Conservation (phyloP, 805 yeast species). For the Cyberlindnera maclurae region DNA sequence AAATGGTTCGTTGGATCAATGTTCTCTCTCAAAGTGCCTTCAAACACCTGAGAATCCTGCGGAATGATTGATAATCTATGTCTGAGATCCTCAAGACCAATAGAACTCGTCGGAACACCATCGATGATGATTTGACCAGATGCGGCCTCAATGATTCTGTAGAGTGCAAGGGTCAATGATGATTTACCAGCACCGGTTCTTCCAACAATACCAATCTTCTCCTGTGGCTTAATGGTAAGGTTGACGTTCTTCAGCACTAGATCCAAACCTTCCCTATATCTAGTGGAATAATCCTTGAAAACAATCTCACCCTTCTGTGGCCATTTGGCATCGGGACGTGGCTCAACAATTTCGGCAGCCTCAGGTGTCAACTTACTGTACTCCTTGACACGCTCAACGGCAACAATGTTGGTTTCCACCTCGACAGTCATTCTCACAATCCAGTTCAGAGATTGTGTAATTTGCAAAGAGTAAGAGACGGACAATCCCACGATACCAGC, state of each 20-base stretch:
- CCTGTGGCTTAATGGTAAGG: constrained; percentile 59
- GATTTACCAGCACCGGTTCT: constrained; percentile 97
- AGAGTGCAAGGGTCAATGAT: constrained; percentile 74
- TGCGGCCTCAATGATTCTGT: constrained; percentile 76
- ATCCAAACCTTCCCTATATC: constrained; percentile 77
- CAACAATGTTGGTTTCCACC: constrained; percentile 94
- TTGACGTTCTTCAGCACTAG: constrained; percentile 65
- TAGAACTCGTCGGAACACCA: constrained; percentile 51
- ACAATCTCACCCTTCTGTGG: constrained; percentile 63
- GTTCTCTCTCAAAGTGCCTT: constrained; percentile 79
- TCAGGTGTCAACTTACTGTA: constrained; percentile 76
- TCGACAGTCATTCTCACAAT: constrained; percentile 98
- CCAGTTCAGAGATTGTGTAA: constrained; percentile 94
- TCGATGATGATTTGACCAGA: constrained; percentile 69
- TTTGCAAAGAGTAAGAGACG: constrained; percentile 85
- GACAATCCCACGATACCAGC: constrained; percentile 94
- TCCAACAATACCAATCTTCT: constrained; percentile 93
- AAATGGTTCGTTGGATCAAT: constrained; percentile 72
- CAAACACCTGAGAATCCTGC: constrained; percentile 88
- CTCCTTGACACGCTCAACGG: constrained; percentile 91
- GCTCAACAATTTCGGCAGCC: constrained; percentile 66
- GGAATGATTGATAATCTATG: constrained; percentile 80
- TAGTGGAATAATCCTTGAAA: constrained; percentile 70
- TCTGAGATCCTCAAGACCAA: constrained; percentile 76
- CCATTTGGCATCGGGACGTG: constrained; percentile 69